Evolutionary conservation across 2,329 filamentous ascomycete species (phyloP).

Genomic region (Chalaropsis thielavioides): DNA sequence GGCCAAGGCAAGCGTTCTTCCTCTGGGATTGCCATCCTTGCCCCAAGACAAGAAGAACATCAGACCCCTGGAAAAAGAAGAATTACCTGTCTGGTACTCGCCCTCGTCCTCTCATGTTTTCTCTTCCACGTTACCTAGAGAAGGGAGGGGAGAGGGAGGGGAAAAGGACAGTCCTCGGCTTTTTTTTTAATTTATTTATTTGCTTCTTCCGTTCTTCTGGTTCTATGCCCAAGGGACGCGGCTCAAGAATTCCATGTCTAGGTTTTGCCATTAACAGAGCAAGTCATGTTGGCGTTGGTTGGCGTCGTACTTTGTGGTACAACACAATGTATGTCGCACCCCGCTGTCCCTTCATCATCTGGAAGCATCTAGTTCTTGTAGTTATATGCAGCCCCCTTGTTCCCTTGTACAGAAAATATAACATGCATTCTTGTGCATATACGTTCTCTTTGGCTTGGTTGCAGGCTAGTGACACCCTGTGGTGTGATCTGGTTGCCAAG

Average conservation of each 20-base stretch:
- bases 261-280: neutral
- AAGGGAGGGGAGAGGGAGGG: neutral
- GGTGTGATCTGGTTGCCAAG: neutral
- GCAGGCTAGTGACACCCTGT: neutral
- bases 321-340: neutral
- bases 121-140: neutral
- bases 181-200: neutral
- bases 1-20: neutral
- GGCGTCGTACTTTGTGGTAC: neutral
- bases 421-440: neutral
- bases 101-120: neutral
- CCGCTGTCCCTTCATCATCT: neutral
- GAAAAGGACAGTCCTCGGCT: neutral
- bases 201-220: constrained; percentile 15
- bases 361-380: neutral
- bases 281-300: neutral
- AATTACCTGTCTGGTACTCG: neutral
- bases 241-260: neutral
- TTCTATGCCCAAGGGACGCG: neutral
- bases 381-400: neutral
- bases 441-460: neutral
- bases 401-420: neutral
- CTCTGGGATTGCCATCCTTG: neutral
- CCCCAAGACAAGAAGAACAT: neutral
- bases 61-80: constrained; percentile 1